A percentile compares a stretch with the other conserved stretches of the same genome.
Conservation (phyloP, 1,284 basidiomycete genomes). For the Ceratobasidium papillatum region DNA sequence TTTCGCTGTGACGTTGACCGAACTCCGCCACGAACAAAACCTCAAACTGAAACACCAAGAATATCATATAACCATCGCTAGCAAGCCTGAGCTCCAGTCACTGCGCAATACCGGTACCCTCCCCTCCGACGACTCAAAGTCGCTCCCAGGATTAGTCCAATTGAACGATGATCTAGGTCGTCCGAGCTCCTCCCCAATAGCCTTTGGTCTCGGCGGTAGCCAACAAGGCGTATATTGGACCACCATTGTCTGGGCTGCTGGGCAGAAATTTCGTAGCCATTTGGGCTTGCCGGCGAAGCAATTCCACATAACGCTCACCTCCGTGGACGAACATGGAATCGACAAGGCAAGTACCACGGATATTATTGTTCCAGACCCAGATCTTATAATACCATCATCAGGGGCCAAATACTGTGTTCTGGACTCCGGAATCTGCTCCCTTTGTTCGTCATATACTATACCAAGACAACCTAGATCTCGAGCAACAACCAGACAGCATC, state of each 20-base stretch:
- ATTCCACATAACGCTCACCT: conserved; percentile 64
- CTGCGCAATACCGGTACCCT: background rate
- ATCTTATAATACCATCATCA: conserved; percentile 43
- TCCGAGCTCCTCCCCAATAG: conserved; percentile 1
- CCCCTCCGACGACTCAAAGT: conserved; percentile 3
- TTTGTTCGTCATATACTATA: conserved; percentile 21
- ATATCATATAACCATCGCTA: conserved; percentile 34
- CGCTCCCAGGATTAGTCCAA: background rate
- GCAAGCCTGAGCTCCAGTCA: conserved; percentile 25
- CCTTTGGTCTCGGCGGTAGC: conserved; percentile 51
- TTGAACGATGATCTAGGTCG: conserved; percentile 7
- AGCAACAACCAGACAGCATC: background rate
- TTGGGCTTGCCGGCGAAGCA: conserved; percentile 61
- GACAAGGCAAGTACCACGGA: conserved; percentile 53
- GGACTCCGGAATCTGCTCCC: background rate
- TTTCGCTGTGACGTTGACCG: background rate
- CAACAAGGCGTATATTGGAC: conserved; percentile 56
- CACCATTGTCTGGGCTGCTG: conserved; percentile 65
- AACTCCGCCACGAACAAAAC: background rate
- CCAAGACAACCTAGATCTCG: background rate
- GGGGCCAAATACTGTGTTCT: conserved; percentile 23
- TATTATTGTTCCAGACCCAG: conserved; percentile 38
- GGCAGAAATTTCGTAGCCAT: conserved; percentile 60
- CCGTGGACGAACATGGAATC: conserved; percentile 56
- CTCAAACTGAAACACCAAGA: conserved; percentile 17